A percentile compares a stretch with the other conserved stretches of the same genome.
phyloP scores from a whole-genome alignment of 176 grass and related monocot species.

The Aegilops umbellulata region DNA sequence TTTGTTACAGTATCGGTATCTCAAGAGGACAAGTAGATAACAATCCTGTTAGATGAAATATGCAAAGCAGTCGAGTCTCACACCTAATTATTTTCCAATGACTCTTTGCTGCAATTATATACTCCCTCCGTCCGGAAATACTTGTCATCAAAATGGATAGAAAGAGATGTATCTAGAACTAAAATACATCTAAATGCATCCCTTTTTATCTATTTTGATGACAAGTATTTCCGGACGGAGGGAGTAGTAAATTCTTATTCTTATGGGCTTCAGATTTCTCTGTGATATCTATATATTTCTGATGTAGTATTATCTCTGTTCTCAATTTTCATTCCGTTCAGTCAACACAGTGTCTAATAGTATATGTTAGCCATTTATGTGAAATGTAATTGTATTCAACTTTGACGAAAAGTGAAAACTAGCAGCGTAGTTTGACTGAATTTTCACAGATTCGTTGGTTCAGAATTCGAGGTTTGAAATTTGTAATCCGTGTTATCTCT shows the following conservation, averaged over 20 bases:
- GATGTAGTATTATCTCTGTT: not conserved
- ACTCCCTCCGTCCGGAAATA: too few species aligned
- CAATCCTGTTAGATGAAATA: not conserved
- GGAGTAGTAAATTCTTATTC: too few species aligned
- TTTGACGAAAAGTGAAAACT: not conserved
- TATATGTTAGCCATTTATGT: not conserved
- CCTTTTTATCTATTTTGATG: too few species aligned
- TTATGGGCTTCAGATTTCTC: not conserved
- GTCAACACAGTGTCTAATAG: not conserved
- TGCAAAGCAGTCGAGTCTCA: not conserved
- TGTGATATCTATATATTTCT: not conserved
- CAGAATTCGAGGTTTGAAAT: not conserved
- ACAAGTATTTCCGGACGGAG: too few species aligned
- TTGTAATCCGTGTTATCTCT: not conserved
- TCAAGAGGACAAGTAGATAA: not conserved
- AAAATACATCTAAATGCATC: too few species aligned
- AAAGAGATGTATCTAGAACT: too few species aligned
- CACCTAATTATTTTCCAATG: not conserved
- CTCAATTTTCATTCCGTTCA: not conserved
- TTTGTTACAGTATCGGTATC: not conserved
- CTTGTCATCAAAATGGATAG: too few species aligned
- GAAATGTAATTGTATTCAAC: not conserved
- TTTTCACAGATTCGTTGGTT: not conserved
- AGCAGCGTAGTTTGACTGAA: not conserved
- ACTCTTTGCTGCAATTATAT: constrained; percentile 3